These are phyloP conservation scores for Aspergillus tanneri DNA, from an alignment of 2,329 filamentous ascomycete species.

Conservation along the genomic window DNA sequence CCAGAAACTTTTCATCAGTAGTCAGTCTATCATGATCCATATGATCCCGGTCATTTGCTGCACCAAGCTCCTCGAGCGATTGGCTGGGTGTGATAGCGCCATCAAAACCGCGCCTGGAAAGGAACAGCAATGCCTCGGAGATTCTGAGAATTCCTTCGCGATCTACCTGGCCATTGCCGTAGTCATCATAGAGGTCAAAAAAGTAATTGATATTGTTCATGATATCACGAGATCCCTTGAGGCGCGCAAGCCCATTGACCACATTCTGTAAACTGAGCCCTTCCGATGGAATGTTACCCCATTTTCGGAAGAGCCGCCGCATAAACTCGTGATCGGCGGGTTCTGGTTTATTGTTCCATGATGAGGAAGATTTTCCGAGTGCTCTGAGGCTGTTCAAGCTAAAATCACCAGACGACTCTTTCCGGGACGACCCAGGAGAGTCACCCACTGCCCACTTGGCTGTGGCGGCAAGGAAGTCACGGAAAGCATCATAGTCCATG, in stretches of 20 bases:
- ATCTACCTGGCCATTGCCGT: slow-evolving; percentile 85
- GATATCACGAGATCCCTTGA: slow-evolving; percentile 92
- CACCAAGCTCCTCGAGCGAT: slow-evolving; percentile 56
- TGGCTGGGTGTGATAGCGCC: slow-evolving; percentile 67
- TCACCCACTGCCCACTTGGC: slow-evolving; percentile 93
- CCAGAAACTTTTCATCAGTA: slow-evolving; percentile 83
- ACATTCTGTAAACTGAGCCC: slow-evolving; percentile 86
- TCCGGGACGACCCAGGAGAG: slow-evolving; percentile 63
- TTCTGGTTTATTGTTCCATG: slow-evolving; percentile 60
- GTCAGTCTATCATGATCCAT: slow-evolving; percentile 51
- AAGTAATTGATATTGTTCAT: slow-evolving; percentile 98
- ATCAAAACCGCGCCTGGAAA: slow-evolving; percentile 83
- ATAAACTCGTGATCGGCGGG: slow-evolving; percentile 96
- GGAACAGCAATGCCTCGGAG: slow-evolving; percentile 87
- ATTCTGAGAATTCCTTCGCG: slow-evolving; percentile 93
- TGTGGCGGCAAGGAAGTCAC: slow-evolving; percentile 87
- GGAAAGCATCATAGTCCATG: slow-evolving; percentile 97
- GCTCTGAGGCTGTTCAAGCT: slow-evolving; percentile 57
- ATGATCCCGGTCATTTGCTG: slow-evolving; percentile 34
- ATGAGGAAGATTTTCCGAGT: slow-evolving; percentile 48
- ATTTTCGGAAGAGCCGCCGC: slow-evolving; percentile 78
- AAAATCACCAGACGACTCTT: slow-evolving; percentile 50
- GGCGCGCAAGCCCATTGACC: slow-evolving; percentile 81
- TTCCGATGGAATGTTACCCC: slow-evolving; percentile 78
- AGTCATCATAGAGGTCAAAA: slow-evolving; percentile 95